Base-by-base conservation (phyloP, 108 stramenopile species). In the Craspedostauros australis region DNA sequence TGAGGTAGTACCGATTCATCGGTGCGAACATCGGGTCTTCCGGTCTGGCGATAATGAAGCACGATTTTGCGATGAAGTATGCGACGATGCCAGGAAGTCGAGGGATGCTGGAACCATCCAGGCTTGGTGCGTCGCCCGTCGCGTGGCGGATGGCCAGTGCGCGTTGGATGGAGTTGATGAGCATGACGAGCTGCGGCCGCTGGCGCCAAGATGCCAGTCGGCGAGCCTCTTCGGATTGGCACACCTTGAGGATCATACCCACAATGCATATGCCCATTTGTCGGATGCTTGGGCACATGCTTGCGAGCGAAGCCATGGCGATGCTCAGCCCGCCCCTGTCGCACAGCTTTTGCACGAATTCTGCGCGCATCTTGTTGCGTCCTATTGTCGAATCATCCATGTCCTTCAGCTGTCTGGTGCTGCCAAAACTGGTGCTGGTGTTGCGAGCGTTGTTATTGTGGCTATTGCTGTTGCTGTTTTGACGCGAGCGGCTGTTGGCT, bases 161-260 rank as follows among this genome's bases (percentile, higher is more conserved):
- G 45, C 79, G 51, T 42, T 85, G 90, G 7, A 86, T 43, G 8
- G 86, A 82, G 49, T 84, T 68, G 57, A 91, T 55, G 7, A 88
- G n/a, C 84, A 91, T 83, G 26, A 53, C 77, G 19, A 86, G 43
- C 48, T 91, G 90, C 8, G 86, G 82, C 21, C 90, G 69, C 49
- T 79, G 75, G 36, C 79, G 64, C 90, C 90, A 91, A 14, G 68
- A 61, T 18, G 76, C 59, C 1, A 79, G 41, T 34, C 49, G 54
- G 1, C 52, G 64, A 16, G 90, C 72, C 38, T 82, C 73, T 37
- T 68, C 44, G 44, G 75, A 73, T 41, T 72, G 52, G n/a, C 79
- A 57, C 34, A 69, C 70, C 29, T 57, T 46, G 14, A 75, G 38
- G 32, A 88, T 76, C n/a, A 76, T 37, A 20, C 74, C 69, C 34